A percentile compares a stretch with the other conserved stretches of the same genome.
Conservation (phyloP, 2,329 filamentous ascomycete genomes). For the Colletotrichum spaethianum region DNA sequence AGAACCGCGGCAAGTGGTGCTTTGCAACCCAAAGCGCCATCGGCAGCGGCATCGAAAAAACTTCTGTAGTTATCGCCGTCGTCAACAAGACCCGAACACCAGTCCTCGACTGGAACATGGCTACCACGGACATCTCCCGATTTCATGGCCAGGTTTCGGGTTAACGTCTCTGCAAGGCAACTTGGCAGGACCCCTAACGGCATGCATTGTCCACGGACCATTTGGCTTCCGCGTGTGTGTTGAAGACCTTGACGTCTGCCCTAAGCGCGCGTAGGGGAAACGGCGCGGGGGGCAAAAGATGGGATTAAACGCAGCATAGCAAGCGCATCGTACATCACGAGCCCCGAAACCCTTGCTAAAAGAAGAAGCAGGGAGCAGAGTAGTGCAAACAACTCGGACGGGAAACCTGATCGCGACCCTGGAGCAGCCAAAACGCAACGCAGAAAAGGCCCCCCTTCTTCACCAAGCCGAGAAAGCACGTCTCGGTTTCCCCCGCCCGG, state of each 20-base stretch:
- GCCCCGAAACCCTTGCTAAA: neutral
- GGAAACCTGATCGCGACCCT: constrained; percentile 5
- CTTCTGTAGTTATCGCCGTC: neutral
- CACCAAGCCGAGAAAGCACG: constrained; percentile 13
- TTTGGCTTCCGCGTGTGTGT: constrained; percentile 3
- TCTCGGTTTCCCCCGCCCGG: constrained; percentile 29
- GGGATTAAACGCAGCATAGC: constrained; percentile 10
- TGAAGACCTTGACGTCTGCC: neutral
- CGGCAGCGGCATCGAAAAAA: neutral
- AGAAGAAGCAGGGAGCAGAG: constrained; percentile 16
- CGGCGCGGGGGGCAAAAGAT: neutral
- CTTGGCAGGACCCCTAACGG: neutral
- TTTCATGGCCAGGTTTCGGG: constrained; percentile 11
- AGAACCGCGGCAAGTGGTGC: neutral
- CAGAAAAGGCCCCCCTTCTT: neutral
- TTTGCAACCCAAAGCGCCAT: too few species aligned
- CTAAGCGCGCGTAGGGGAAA: constrained; percentile 4
- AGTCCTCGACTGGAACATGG: constrained; percentile 1
- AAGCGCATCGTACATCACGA: constrained; percentile 14
- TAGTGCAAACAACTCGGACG: constrained; percentile 16
- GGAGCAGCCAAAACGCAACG: constrained; percentile 3
- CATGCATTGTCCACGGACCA: constrained; percentile 23
- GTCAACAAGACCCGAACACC: neutral
- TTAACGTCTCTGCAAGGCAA: constrained; percentile 21
- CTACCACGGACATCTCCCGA: neutral